These are phyloP conservation scores for Penicillium goetzii DNA, from an alignment of 495 filamentous ascomycete genomes.

Conservation along the genomic window DNA sequence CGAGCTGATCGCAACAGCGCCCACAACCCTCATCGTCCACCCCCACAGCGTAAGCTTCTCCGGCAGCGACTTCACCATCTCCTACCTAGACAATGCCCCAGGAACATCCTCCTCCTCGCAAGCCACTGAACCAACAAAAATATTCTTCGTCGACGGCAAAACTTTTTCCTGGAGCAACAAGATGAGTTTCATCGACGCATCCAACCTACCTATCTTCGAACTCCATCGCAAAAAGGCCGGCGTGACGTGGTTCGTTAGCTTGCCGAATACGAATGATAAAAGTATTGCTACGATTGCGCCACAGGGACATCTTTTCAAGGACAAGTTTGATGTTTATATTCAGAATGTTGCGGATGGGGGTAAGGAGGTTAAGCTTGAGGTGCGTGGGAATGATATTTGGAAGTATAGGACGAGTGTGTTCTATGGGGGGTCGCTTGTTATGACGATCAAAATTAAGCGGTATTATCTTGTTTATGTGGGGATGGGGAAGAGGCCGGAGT, in stretches of 20 bases:
- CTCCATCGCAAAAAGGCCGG: slow-evolving; percentile 18
- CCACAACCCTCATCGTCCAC: slow-evolving; percentile 19
- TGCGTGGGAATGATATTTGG: slow-evolving; percentile 27
- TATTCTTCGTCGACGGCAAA: slow-evolving; percentile 21
- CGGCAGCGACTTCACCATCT: slow-evolving; percentile 24
- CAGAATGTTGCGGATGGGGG: slow-evolving; percentile 18
- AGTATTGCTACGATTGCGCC: slow-evolving; percentile 24
- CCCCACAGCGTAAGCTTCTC: slow-evolving; percentile 16
- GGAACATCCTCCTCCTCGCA: background rate
- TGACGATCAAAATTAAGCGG: slow-evolving; percentile 18
- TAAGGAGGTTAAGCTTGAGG: slow-evolving; percentile 19
- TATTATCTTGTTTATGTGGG: slow-evolving; percentile 19
- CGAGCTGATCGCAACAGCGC: slow-evolving; percentile 14
- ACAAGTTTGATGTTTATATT: slow-evolving; percentile 28
- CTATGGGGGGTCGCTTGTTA: slow-evolving; percentile 15
- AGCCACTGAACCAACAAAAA: background rate
- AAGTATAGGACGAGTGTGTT: slow-evolving; percentile 24
- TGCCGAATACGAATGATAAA: slow-evolving; percentile 10
- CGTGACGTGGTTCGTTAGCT: slow-evolving; percentile 24
- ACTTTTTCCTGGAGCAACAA: slow-evolving; percentile 10
- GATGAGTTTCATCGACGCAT: slow-evolving; percentile 21
- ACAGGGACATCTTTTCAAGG: slow-evolving; percentile 18
- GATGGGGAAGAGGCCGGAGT: slow-evolving; percentile 14
- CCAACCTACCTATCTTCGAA: slow-evolving; percentile 23
- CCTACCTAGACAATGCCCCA: background rate